Percentiles rank a stretch among this genome's conserved stretches.
Conservation (phyloP, 2,329 filamentous ascomycete species). For the Cercospora nicotianae region DNA sequence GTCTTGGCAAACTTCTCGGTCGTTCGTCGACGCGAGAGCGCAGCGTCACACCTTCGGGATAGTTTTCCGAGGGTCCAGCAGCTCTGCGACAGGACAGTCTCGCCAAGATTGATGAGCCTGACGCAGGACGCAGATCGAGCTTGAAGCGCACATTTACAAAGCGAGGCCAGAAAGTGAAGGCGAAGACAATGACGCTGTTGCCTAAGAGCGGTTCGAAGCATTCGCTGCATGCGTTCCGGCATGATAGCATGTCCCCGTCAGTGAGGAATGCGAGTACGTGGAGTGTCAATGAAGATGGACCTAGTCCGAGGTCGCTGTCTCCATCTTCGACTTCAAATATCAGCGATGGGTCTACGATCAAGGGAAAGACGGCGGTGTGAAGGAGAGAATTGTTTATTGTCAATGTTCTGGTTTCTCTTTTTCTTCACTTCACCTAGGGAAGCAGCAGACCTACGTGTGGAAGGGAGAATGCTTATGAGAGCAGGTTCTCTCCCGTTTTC, state of each 20-base stretch:
- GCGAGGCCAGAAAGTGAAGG: not conserved
- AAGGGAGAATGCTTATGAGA: not conserved
- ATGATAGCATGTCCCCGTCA: not conserved
- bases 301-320: not conserved
- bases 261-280: not conserved
- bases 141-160: slow-evolving; percentile 9
- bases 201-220: slow-evolving; percentile 4
- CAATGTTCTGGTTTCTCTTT: not conserved
- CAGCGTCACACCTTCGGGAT: slow-evolving; percentile 36
- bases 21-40: slow-evolving; percentile 25
- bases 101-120: not conserved
- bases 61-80: slow-evolving; percentile 20
- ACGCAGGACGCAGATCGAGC: slow-evolving; percentile 9
- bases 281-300: not conserved
- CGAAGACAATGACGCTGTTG: slow-evolving; percentile 9
- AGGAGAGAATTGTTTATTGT: not conserved
- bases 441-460: slow-evolving; percentile 2
- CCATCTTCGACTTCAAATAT: not conserved
- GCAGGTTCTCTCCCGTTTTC: not conserved
- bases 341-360: slow-evolving; percentile 1
- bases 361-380: not conserved
- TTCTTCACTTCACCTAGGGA: not conserved
- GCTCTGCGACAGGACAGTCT: not conserved
- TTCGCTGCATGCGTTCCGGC: not conserved
- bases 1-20: slow-evolving; percentile 32